Percentiles rank a stretch among this genome's conserved stretches.
Evolutionary conservation across 2,329 filamentous ascomycete species (phyloP).

Genomic region (Penicillium thymicola): DNA sequence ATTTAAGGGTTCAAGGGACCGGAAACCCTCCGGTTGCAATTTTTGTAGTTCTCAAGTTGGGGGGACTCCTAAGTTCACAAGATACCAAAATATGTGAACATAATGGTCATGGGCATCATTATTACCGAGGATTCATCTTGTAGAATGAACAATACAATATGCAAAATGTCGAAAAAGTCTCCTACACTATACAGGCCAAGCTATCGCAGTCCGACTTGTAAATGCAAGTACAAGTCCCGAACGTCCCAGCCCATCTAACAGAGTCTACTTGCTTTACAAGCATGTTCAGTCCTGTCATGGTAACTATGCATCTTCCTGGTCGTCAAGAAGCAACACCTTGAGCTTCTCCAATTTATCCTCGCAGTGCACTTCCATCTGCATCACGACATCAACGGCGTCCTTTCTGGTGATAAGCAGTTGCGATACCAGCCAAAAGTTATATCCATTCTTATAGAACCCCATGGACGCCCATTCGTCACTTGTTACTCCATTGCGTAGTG

Average conservation of each 20-base stretch:
- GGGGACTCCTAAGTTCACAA: not conserved
- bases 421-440: constrained; percentile 45
- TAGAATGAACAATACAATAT: not conserved
- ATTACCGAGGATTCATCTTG: not conserved
- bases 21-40: not conserved
- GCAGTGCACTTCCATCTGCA: constrained; percentile 45
- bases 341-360: constrained; percentile 44
- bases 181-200: not conserved
- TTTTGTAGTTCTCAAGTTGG: not conserved
- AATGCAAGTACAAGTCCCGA: not conserved
- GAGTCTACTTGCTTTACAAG: not conserved
- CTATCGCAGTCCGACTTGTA: not conserved
- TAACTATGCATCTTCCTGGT: constrained; percentile 20
- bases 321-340: constrained; percentile 39
- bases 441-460: constrained; percentile 44
- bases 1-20: not conserved
- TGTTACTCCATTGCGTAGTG: constrained; percentile 31
- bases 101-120: not conserved
- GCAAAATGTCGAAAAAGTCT: not conserved
- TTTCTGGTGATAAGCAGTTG: constrained; percentile 43
- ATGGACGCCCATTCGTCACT: constrained; percentile 39
- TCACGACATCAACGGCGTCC: constrained; percentile 43
- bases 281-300: too few relatives aligned
- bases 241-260: not conserved
- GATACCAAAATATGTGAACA: not conserved